phyloP scores from a whole-genome alignment of 345 rosid species.

The Camelina sativa region DNA sequence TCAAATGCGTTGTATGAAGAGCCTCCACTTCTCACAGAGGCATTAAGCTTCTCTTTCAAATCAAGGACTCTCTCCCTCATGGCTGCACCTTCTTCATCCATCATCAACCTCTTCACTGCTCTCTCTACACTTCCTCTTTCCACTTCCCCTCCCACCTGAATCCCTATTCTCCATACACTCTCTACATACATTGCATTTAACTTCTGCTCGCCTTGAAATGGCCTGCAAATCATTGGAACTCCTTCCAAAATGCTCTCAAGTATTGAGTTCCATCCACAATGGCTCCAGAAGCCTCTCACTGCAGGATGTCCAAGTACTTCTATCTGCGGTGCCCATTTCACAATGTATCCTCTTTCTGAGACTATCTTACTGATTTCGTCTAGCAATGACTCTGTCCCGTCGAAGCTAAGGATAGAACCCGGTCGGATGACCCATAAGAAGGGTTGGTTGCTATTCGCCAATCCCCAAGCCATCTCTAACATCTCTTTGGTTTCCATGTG shows the following conservation, averaged over 20 bases:
- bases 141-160: slow-evolving; percentile 17
- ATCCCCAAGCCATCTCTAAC: slow-evolving; percentile 45
- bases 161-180: slow-evolving; percentile 31
- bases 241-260: slow-evolving; percentile 46
- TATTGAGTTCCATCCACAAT: slow-evolving; percentile 50
- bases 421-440: slow-evolving; percentile 46
- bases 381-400: slow-evolving; percentile 28
- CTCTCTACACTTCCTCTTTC: slow-evolving; percentile 17
- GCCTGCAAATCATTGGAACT: slow-evolving; percentile 48
- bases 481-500: slow-evolving; percentile 32
- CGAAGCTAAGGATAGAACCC: neutral
- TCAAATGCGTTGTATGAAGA: slow-evolving; percentile 18
- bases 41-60: slow-evolving; percentile 23
- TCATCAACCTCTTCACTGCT: slow-evolving; percentile 16
- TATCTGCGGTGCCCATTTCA: slow-evolving; percentile 46
- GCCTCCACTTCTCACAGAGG: slow-evolving; percentile 25
- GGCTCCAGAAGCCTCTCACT: slow-evolving; percentile 48
- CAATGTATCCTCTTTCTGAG: slow-evolving; percentile 34
- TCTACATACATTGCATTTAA: slow-evolving; percentile 38
- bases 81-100: slow-evolving; percentile 19
- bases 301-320: slow-evolving; percentile 37
- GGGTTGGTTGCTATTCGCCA: slow-evolving; percentile 41
- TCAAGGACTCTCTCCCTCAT: slow-evolving; percentile 21
- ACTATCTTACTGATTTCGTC: slow-evolving; percentile 30
- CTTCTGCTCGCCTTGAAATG: slow-evolving; percentile 42